Percentiles rank a stretch among this genome's conserved stretches.
These are phyloP conservation scores for Magnolia kwangsiensis DNA, from an alignment of 164 flowering plant species.

Conservation along the genomic window DNA sequence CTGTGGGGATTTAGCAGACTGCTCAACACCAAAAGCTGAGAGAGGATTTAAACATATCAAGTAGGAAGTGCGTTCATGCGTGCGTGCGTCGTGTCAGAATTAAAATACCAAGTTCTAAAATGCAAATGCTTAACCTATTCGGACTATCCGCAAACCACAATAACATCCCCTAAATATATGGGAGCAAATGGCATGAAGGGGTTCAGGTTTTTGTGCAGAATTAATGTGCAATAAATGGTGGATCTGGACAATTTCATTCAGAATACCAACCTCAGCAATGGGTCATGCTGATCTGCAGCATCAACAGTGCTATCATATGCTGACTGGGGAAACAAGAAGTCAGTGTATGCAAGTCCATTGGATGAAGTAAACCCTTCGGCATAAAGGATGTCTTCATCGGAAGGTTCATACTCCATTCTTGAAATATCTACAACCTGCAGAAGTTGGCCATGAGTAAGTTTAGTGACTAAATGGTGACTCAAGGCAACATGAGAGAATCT, in stretches of 20 bases:
- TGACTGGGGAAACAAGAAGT: constrained; percentile 69
- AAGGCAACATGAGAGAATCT: neutral
- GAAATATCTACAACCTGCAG: constrained; percentile 75
- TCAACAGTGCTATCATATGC: constrained; percentile 40
- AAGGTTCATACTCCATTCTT: constrained; percentile 78
- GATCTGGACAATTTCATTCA: neutral
- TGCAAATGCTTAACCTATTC: no score
- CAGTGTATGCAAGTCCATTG: constrained; percentile 82
- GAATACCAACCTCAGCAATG: constrained; percentile 62
- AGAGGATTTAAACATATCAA: no score
- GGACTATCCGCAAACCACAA: no score
- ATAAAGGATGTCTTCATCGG: constrained; percentile 72
- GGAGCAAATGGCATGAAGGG: no score
- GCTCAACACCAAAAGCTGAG: no score
- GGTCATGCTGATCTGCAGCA: constrained; percentile 54
- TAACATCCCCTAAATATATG: no score
- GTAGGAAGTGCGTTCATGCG: no score
- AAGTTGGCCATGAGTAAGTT: neutral
- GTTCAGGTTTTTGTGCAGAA: no score
- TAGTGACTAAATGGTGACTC: neutral
- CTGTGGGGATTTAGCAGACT: no score
- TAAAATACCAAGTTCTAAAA: no score
- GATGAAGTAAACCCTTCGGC: constrained; percentile 89
- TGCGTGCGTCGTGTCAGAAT: no score
- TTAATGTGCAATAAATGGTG: neutral